phyloP scores from a whole-genome alignment of 805 yeast species.

The Monosporozyma yasuniensis region DNA sequence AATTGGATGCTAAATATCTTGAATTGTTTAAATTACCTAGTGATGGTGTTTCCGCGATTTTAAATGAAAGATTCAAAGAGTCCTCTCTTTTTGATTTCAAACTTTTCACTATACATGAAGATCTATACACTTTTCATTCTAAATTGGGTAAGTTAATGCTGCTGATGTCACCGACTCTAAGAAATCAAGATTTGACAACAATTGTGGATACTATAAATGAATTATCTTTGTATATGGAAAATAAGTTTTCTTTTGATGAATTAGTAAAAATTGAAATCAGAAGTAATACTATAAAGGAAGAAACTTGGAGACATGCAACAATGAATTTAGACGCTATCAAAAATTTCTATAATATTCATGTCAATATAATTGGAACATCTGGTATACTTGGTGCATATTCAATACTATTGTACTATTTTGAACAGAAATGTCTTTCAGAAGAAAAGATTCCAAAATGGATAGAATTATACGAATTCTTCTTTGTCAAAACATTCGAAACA shows the following conservation, averaged over 20 bases:
- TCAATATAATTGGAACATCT: constrained; percentile 10
- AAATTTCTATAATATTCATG: constrained; percentile 8
- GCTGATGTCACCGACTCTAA: not conserved
- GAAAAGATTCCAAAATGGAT: constrained; percentile 4
- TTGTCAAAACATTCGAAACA: constrained; percentile 3
- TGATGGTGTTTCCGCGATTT: not conserved
- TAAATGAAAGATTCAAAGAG: not conserved
- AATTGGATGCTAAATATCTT: constrained; percentile 5
- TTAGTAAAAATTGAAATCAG: not conserved
- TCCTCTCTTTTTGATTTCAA: constrained; percentile 5
- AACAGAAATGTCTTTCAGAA: constrained; percentile 4
- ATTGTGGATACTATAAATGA: constrained; percentile 9
- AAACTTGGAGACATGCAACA: constrained; percentile 8
- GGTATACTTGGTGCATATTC: constrained; percentile 9
- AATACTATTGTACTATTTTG: constrained; percentile 12
- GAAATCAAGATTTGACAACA: constrained; percentile 4
- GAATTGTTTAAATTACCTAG: constrained; percentile 1
- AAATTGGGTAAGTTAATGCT: constrained; percentile 6
- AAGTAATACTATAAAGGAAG: not conserved
- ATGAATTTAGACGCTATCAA: constrained; percentile 5
- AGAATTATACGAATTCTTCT: constrained; percentile 7
- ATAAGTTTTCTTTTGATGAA: constrained; percentile 9
- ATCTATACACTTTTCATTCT: constrained; percentile 13
- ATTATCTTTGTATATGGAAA: constrained; percentile 5
- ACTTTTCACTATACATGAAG: constrained; percentile 8